Evolutionary conservation across 768 basidiomycete genomes (phyloP).

Genomic region (Trametopsis cervina): DNA sequence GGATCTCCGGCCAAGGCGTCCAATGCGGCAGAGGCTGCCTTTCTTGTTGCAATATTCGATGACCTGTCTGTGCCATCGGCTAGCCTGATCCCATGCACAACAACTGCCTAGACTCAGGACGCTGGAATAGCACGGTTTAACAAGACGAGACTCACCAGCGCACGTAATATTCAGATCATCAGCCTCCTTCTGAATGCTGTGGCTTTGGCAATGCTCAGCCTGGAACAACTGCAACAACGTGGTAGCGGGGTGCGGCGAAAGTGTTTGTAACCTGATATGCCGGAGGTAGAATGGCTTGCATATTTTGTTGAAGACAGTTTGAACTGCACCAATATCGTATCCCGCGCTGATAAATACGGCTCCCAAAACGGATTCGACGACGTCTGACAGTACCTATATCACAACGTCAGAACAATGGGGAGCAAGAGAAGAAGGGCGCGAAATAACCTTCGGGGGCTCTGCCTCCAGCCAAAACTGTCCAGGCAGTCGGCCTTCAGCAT

Average conservation of each 20-base stretch:
- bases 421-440: not conserved
- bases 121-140: not conserved
- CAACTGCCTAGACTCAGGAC: slow-evolving; percentile 34
- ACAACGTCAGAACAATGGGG: too few relatives aligned
- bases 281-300: slow-evolving; percentile 75
- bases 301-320: slow-evolving; percentile 58
- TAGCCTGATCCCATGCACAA: slow-evolving; percentile 60
- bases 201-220: slow-evolving; percentile 61
- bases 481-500: slow-evolving; percentile 41
- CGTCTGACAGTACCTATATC: slow-evolving; percentile 77
- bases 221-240: slow-evolving; percentile 68
- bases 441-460: slow-evolving; percentile 66
- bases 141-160: slow-evolving; percentile 36
- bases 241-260: slow-evolving; percentile 74
- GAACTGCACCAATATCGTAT: slow-evolving; percentile 53
- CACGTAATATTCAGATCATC: slow-evolving; percentile 34
- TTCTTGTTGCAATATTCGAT: slow-evolving; percentile 47
- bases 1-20: slow-evolving; percentile 63
- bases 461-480: slow-evolving; percentile 77
- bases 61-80: slow-evolving; percentile 50
- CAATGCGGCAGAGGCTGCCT: slow-evolving; percentile 57
- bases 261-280: slow-evolving; percentile 64
- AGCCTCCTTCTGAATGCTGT: slow-evolving; percentile 49
- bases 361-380: slow-evolving; percentile 75
- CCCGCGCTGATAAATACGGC: slow-evolving; percentile 75